Evolutionary conservation across 805 yeast genomes (phyloP), one percentile per base, ranked within the genome.

Genomic region (Starmerella asiatica): DNA sequence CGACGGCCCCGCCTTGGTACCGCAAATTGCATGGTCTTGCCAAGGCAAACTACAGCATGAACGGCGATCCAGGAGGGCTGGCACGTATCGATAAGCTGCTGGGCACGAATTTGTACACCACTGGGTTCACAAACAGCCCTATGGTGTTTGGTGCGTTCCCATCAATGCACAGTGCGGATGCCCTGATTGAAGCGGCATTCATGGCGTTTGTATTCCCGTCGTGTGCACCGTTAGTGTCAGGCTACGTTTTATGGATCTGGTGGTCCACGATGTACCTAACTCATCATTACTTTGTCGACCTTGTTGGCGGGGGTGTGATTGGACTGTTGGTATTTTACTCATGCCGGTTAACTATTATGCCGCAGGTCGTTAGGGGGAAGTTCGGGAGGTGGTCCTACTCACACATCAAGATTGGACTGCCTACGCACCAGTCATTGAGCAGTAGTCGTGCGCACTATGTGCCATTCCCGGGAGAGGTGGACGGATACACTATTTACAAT

Each of bases 1-100:
- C 98, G 5, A 82, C 91, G 36, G 96, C 97, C 39, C 93, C 98
- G 12, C 98, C 98, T 16, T 88, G 98, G 98, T 88, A 88, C 58
- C 80, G 82, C 53, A 74, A 74, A 43, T 59, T 77, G 36, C 78
- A 88, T 56, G 95, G 94, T 1, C 68, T 86, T 44, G 78, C 73
- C 39, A 91, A 94, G 23, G 97, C 97, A 2, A 75, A 84, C 60
- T 88, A 88, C 60, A 65, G 77, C 39, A 85, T 88, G 94, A 67
- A 68, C 35, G 98, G 97, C 11, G 79, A 93, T 1, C 94, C 98
- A 0, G 98, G 97, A 50, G 98, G 98, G 0, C 69, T 88, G 46
- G 88, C 76, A 11, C 70, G 97, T 52, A 83, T 88, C 42, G 98
- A 88, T 59, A 57, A 65, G 43, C 56, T 91, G 32, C 61, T 88